phyloP scores from a whole-genome alignment of 257 asterid genomes.

The Solanum gracilifrons region DNA sequence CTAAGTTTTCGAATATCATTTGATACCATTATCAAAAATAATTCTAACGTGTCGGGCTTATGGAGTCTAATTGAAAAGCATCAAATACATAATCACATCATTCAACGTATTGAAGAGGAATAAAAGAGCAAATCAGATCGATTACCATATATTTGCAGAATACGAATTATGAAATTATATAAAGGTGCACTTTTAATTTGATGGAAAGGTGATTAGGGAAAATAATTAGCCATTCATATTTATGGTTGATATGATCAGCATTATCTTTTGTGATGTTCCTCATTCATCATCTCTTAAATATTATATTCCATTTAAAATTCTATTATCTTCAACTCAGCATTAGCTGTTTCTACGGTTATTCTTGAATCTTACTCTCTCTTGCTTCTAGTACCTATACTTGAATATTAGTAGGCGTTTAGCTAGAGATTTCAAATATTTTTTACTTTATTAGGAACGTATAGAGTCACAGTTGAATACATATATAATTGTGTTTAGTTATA shows the following conservation, averaged over 20 bases:
- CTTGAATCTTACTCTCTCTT: conserved; percentile 17
- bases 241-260: conserved; percentile 5
- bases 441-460: no score
- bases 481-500: background rate
- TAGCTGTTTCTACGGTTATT: background rate
- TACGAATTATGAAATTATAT: background rate
- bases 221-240: background rate
- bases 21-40: background rate
- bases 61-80: background rate
- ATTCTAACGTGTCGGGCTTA: background rate
- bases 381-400: background rate
- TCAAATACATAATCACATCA: background rate
- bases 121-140: background rate
- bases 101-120: background rate
- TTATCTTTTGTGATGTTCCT: conserved; percentile 3
- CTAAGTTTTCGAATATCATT: background rate
- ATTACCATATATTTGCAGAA: background rate
- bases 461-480: no score
- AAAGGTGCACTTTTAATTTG: background rate
- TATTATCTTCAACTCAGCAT: conserved; percentile 8
- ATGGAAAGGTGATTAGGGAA: background rate
- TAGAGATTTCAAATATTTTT: no score
- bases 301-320: conserved; percentile 6
- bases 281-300: background rate
- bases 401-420: background rate